Evolutionary conservation across 2,329 filamentous ascomycete species (phyloP).

Genomic region (Pseudomassariella vexata): DNA sequence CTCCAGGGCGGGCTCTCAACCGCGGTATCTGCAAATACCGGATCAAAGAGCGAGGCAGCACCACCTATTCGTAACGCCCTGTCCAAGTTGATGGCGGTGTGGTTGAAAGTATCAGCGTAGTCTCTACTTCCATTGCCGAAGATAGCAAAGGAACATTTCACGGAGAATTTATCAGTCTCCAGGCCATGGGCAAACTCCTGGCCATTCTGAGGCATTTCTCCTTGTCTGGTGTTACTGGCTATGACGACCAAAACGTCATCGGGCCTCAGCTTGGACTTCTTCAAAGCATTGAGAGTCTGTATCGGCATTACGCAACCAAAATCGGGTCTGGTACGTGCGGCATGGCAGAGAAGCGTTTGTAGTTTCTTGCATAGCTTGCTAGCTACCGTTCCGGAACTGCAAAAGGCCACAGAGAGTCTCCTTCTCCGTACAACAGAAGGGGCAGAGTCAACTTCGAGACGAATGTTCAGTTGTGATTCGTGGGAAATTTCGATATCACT

Average conservation of each 20-base stretch:
- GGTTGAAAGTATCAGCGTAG: slow-evolving; percentile 3
- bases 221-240: slow-evolving; percentile 1
- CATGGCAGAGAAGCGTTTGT: slow-evolving; percentile 1
- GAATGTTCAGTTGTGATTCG: neutral
- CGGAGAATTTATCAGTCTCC: neutral
- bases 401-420: slow-evolving; percentile 12
- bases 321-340: neutral
- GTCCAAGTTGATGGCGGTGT: slow-evolving; percentile 3
- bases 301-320: slow-evolving; percentile 1
- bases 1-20: slow-evolving; percentile 3
- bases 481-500: neutral
- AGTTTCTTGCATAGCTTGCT: slow-evolving; percentile 13
- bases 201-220: slow-evolving; percentile 3
- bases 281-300: slow-evolving; percentile 1
- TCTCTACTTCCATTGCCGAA: slow-evolving; percentile 4
- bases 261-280: neutral
- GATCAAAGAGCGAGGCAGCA: neutral
- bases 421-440: no score
- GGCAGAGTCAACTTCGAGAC: no score
- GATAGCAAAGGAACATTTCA: slow-evolving; percentile 1
- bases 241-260: slow-evolving; percentile 1
- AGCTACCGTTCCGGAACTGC: slow-evolving; percentile 16
- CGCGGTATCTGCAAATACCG: neutral
- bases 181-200: neutral
- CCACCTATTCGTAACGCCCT: neutral